These are phyloP conservation scores for Penicillium sp. DNA, from an alignment of 2,329 filamentous ascomycete genomes.

Conservation along the genomic window DNA sequence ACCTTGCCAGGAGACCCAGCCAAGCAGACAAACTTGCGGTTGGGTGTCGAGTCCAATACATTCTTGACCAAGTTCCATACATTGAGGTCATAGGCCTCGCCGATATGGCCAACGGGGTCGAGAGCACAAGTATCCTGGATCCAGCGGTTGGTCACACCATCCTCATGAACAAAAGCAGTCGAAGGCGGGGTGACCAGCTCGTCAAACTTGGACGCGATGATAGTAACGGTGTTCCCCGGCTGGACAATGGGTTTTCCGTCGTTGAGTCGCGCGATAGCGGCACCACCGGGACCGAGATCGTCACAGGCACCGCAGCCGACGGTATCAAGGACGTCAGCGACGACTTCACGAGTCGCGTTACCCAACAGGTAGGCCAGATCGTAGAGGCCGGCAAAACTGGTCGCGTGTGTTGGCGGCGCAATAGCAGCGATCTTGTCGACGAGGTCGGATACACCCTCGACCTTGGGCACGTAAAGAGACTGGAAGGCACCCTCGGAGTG, in stretches of 20 bases:
- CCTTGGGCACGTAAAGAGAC: constrained; percentile 41
- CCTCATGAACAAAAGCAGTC: constrained; percentile 34
- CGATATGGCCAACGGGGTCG: constrained; percentile 39
- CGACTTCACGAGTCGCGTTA: constrained; percentile 22
- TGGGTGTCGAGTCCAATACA: constrained; percentile 30
- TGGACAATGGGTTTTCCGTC: constrained; percentile 36
- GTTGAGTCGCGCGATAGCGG: constrained; percentile 31
- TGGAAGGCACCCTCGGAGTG: constrained; percentile 48
- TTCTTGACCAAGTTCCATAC: constrained; percentile 42
- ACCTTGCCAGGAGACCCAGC: constrained; percentile 30
- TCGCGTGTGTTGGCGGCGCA: constrained; percentile 38
- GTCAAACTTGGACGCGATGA: constrained; percentile 34
- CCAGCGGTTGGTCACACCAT: constrained; percentile 32
- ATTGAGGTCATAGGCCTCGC: constrained; percentile 39
- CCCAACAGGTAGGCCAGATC: constrained; percentile 30
- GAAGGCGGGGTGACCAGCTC: constrained; percentile 36
- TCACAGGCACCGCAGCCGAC: constrained; percentile 36
- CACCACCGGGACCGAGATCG: constrained; percentile 30
- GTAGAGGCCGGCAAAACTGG: constrained; percentile 31
- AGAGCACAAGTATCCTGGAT: constrained; percentile 33
- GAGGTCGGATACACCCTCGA: constrained; percentile 29
- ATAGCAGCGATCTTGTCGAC: constrained; percentile 37
- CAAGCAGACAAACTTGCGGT: constrained; percentile 29
- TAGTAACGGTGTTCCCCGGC: constrained; percentile 32
- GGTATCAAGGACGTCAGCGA: constrained; percentile 25